Percentiles rank a stretch among this genome's conserved stretches.
These are phyloP conservation scores for Vigna mungo DNA, from an alignment of 306 rosid species.

Conservation along the genomic window DNA sequence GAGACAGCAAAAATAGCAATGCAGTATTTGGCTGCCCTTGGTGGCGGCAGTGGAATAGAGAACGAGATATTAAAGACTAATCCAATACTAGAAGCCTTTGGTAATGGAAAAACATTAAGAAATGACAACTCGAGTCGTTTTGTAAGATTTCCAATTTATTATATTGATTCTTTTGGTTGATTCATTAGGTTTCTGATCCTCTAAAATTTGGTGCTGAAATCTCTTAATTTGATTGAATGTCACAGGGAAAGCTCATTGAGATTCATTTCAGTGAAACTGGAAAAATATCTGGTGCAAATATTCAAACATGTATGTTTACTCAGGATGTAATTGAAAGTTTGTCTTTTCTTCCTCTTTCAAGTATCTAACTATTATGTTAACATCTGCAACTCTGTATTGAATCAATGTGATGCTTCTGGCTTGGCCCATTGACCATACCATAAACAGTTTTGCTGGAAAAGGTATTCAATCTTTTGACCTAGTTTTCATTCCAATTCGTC, in stretches of 20 bases:
- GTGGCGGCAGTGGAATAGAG: slow-evolving; percentile 99
- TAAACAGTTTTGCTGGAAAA: slow-evolving; percentile 93
- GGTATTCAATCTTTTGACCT: slow-evolving; percentile 61
- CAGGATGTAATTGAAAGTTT: slow-evolving; percentile 37
- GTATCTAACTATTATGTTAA: slow-evolving; percentile 48
- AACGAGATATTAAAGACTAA: slow-evolving; percentile 94
- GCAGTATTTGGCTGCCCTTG: slow-evolving; percentile 97
- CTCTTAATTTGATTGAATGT: slow-evolving; percentile 44
- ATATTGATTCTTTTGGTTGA: slow-evolving; percentile 43
- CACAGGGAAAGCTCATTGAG: slow-evolving; percentile 97
- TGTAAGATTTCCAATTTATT: slow-evolving; percentile 66
- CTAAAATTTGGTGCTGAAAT: slow-evolving; percentile 28
- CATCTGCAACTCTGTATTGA: slow-evolving; percentile 46
- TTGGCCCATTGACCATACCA: slow-evolving; percentile 25
- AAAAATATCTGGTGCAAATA: slow-evolving; percentile 95
- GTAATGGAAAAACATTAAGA: slow-evolving; percentile 95
- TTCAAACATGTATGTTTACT: slow-evolving; percentile 88
- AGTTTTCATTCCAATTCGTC: slow-evolving; percentile 33
- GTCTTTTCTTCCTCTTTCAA: slow-evolving; percentile 38
- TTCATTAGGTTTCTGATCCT: slow-evolving; percentile 37
- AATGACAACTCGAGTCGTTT: slow-evolving; percentile 99
- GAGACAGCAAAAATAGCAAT: slow-evolving; percentile 99
- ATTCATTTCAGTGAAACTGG: slow-evolving; percentile 98
- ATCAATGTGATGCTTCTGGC: slow-evolving; percentile 41
- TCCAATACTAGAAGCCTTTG: slow-evolving; percentile 98